Conservation (phyloP, 768 basidiomycete genomes). For the Saitozyma podzolica region DNA sequence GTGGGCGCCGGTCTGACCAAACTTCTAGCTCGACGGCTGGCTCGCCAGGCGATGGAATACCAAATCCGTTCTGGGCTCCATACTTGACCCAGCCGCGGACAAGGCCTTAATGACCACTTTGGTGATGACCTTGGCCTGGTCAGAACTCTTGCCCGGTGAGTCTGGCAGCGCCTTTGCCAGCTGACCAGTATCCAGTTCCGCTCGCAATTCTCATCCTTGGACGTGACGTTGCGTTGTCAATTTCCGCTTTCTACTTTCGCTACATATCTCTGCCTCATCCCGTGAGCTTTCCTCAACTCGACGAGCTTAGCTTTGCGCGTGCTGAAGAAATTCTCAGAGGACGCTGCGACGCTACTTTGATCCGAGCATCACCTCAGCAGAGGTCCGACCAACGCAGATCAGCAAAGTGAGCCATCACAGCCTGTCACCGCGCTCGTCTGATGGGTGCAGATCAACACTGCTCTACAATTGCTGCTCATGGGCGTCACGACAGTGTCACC, state of each 20-base stretch:
- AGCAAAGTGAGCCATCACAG: slow-evolving; percentile 66
- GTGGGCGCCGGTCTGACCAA: not conserved
- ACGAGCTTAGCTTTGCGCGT: not conserved
- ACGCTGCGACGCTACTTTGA: slow-evolving; percentile 93
- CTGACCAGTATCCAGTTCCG: slow-evolving; percentile 61
- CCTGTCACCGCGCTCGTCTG: not conserved
- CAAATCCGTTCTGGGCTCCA: slow-evolving; percentile 88
- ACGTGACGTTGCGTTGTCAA: slow-evolving; percentile 63
- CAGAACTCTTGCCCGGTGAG: slow-evolving; percentile 78
- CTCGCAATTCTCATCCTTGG: slow-evolving; percentile 84
- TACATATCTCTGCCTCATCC: slow-evolving; percentile 68
- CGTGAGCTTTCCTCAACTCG: slow-evolving; percentile 57
- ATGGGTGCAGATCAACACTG: slow-evolving; percentile 74
- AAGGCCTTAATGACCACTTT: slow-evolving; percentile 93
- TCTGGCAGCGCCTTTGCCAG: slow-evolving; percentile 19
- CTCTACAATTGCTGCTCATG: slow-evolving; percentile 87
- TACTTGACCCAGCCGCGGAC: slow-evolving; percentile 96
- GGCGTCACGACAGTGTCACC: slow-evolving; percentile 83
- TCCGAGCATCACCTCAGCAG: slow-evolving; percentile 90
- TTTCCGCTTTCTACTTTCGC: slow-evolving; percentile 28
- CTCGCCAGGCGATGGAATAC: slow-evolving; percentile 83
- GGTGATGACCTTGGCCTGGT: slow-evolving; percentile 78
- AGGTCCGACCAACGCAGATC: slow-evolving; percentile 88
- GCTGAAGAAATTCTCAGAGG: slow-evolving; percentile 58
- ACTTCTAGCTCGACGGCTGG: slow-evolving; percentile 77